A percentile compares a stretch with the other conserved stretches of the same genome.
Conservation (phyloP, 352 stramenopile genomes). For the Phytophthora pisi region DNA sequence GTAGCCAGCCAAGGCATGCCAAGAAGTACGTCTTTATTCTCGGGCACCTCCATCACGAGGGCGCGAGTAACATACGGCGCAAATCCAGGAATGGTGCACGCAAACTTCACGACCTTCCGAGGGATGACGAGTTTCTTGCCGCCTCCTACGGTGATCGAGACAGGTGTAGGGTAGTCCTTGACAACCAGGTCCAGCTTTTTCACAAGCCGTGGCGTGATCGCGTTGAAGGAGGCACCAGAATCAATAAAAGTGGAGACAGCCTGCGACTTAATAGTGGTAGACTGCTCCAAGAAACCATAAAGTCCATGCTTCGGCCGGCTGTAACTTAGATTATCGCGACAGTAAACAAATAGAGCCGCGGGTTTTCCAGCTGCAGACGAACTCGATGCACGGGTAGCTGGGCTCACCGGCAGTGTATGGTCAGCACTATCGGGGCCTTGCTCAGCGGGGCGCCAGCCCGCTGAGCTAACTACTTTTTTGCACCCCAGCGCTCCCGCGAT, state of each 20-base stretch:
- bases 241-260: neutral
- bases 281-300: neutral
- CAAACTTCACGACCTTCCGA: neutral
- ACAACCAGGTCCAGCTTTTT: neutral
- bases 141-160: neutral
- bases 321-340: neutral
- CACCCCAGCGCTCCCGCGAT: neutral
- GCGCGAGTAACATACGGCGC: neutral
- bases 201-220: neutral
- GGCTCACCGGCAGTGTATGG: neutral
- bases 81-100: neutral
- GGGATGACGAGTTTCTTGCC: neutral
- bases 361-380: neutral
- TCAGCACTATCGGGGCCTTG: neutral
- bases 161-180: neutral
- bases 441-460: conserved; percentile 1
- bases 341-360: neutral
- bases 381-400: neutral
- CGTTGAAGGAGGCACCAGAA: neutral
- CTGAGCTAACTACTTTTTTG: conserved; percentile 5
- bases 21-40: neutral
- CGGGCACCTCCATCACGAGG: neutral
- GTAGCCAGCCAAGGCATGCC: neutral
- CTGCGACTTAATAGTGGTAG: neutral
- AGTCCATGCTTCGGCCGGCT: neutral